Conservation (phyloP, 176 grass and related monocot species). For the Miscanthus lutarioriparius region DNA sequence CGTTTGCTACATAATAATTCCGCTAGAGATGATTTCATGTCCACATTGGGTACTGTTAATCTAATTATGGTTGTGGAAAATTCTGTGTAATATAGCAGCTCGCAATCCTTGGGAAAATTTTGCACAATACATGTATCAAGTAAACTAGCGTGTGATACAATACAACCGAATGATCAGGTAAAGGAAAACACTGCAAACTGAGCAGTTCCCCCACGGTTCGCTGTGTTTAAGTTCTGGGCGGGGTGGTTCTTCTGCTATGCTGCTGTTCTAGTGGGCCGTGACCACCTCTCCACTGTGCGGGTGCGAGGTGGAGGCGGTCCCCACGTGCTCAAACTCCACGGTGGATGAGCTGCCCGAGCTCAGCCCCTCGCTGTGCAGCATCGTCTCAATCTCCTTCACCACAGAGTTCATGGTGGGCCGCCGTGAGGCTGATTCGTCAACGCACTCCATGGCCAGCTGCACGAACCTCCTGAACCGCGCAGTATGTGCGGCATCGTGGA, state of each 20-base stretch:
- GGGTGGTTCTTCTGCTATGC: not conserved
- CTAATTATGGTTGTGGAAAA: not conserved
- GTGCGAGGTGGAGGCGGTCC: not conserved
- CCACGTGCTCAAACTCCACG: conserved; percentile 21
- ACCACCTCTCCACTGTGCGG: not conserved
- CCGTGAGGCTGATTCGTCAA: conserved; percentile 46
- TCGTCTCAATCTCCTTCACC: conserved; percentile 79
- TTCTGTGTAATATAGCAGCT: not conserved
- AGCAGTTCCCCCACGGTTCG: not conserved
- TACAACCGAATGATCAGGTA: not conserved
- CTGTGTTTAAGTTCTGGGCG: not conserved
- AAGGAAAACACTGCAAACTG: not conserved
- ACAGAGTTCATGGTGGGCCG: conserved; percentile 70
- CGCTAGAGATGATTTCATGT: not conserved
- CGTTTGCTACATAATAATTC: not conserved
- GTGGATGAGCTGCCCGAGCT: conserved; percentile 34
- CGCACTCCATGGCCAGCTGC: conserved; percentile 72
- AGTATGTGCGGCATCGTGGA: conserved; percentile 40
- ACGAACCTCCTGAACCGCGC: conserved; percentile 63
- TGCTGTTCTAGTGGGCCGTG: not conserved
- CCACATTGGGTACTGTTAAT: not conserved
- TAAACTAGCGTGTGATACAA: not conserved
- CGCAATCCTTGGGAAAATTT: conserved; percentile 3
- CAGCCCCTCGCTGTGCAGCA: conserved; percentile 49
- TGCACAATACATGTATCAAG: not conserved